phyloP scores from a whole-genome alignment of 768 basidiomycete genomes.

The Termitomyces sp. region DNA sequence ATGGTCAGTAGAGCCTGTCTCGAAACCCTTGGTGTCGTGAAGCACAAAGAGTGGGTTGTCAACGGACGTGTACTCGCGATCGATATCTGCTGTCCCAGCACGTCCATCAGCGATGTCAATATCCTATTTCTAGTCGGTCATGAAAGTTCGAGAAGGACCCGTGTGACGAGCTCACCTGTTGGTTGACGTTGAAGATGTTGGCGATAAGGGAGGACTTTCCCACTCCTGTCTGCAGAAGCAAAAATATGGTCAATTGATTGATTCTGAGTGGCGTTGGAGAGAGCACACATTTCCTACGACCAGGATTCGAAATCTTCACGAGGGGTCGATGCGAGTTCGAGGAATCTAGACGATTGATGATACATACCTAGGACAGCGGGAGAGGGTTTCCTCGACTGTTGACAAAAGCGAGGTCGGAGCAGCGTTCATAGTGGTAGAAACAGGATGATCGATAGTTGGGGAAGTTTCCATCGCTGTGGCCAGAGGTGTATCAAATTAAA shows the following conservation, averaged over 20 bases:
- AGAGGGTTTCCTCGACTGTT: no score
- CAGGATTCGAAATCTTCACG: not conserved
- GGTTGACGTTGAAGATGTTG: constrained; percentile 1
- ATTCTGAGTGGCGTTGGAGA: not conserved
- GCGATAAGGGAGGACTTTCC: constrained; percentile 7
- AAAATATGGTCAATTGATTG: not conserved
- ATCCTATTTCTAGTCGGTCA: not conserved
- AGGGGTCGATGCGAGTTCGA: not conserved
- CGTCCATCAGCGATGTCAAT: constrained; percentile 1
- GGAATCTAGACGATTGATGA: not conserved
- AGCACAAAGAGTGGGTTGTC: not conserved
- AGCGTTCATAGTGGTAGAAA: not conserved
- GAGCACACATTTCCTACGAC: constrained; percentile 6
- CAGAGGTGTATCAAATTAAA: no score
- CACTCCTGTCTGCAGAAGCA: constrained; percentile 3
- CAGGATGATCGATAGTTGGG: not conserved
- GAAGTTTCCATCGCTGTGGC: not conserved
- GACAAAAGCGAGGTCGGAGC: not conserved
- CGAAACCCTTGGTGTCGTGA: constrained; percentile 6
- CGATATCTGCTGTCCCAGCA: constrained; percentile 6
- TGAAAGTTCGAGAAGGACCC: not conserved
- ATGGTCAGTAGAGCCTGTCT: not conserved
- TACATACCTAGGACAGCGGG: not conserved
- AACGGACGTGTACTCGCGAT: not conserved
- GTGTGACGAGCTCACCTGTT: not conserved